These are phyloP conservation scores for Cystobasidium onofrii DNA, from an alignment of 768 basidiomycete species.

Conservation along the genomic window DNA sequence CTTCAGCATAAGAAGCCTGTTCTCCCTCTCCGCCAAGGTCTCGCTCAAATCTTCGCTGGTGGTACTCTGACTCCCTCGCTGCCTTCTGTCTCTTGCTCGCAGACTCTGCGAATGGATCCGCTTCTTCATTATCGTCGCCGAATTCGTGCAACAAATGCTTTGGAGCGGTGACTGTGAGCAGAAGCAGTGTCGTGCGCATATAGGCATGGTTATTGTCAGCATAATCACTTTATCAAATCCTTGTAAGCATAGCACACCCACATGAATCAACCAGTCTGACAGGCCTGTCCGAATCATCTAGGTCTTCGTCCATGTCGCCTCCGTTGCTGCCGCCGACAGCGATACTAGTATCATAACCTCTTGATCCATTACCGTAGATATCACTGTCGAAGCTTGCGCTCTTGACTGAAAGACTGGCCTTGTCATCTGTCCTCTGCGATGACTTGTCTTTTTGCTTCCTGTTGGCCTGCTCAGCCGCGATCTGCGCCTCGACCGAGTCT, in stretches of 20 bases:
- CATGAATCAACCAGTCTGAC: slow-evolving; percentile 34
- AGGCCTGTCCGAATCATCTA: slow-evolving; percentile 29
- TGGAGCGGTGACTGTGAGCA: slow-evolving; percentile 57
- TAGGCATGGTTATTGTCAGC: background rate
- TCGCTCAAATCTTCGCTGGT: slow-evolving; percentile 79
- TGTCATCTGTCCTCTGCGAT: slow-evolving; percentile 15
- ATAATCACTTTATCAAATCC: background rate
- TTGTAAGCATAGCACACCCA: background rate
- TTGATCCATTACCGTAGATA: slow-evolving; percentile 27
- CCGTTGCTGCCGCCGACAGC: slow-evolving; percentile 26
- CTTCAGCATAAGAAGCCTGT: slow-evolving; percentile 85
- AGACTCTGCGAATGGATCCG: slow-evolving; percentile 70
- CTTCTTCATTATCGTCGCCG: slow-evolving; percentile 85
- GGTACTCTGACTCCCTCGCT: slow-evolving; percentile 86
- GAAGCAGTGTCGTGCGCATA: background rate
- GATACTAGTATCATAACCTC: slow-evolving; percentile 33
- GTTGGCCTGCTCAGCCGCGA: slow-evolving; percentile 25
- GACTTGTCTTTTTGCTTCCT: slow-evolving; percentile 20
- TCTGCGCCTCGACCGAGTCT: slow-evolving; percentile 17
- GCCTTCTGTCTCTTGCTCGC: slow-evolving; percentile 89
- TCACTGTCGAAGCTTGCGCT: slow-evolving; percentile 27
- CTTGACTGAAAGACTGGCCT: slow-evolving; percentile 24
- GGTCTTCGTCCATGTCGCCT: slow-evolving; percentile 27
- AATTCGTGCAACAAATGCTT: slow-evolving; percentile 93
- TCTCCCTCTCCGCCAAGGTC: slow-evolving; percentile 67